Base-by-base conservation (phyloP, 768 basidiomycete species). In the Phanerodontia chrysosporium region DNA sequence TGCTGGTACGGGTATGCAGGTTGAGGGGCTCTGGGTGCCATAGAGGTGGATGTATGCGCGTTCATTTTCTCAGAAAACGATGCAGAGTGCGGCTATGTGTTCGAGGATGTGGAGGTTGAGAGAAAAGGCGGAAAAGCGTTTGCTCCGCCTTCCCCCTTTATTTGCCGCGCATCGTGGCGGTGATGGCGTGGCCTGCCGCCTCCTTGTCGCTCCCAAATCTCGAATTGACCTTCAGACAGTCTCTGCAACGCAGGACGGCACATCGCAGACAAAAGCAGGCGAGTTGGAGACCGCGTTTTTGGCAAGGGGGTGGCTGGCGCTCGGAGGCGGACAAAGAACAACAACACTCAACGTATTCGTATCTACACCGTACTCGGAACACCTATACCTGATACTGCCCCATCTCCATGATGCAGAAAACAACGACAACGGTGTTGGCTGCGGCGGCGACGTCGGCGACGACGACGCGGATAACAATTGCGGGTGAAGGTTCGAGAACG, bases 1-100 rank as follows among this genome's bases (percentile, higher is more conserved):
- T 53, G 52, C 52, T 42, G 52, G 52, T 53, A 53, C n/a, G 52
- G 52, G 42, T 53, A 53, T 25, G 52, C 8, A 2, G 52, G 52
- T n/a, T 28, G 32, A 24, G 52, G 52, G 12, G 52, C 52, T 36
- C 52, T 36, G 25, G 52, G 52, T 6, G 32, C 25, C 13, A 36
- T 12, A 18, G 52, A 39, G 35, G 36, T 32, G 22, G 21, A 53
- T 36, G 35, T 18, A 39, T 39, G 39, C 52, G 35, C 14, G 35
- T 39, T 14, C 36, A 39, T 53, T 32, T 25, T 53, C 35, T 12
- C 35, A 53, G 35, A 27, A 9, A 22, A 39, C 35, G 52, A 42
- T 8, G 51, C 35, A 42, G 39, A 24, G 52, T 39, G 52, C 30
- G 32, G 18, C 3, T 53, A 53, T 36, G 52, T 24, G 52, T n/a